Evolutionary conservation across 257 asterid species (phyloP), one percentile per base, ranked within the genome.

Genomic region (Nicotiana noctiflora): DNA sequence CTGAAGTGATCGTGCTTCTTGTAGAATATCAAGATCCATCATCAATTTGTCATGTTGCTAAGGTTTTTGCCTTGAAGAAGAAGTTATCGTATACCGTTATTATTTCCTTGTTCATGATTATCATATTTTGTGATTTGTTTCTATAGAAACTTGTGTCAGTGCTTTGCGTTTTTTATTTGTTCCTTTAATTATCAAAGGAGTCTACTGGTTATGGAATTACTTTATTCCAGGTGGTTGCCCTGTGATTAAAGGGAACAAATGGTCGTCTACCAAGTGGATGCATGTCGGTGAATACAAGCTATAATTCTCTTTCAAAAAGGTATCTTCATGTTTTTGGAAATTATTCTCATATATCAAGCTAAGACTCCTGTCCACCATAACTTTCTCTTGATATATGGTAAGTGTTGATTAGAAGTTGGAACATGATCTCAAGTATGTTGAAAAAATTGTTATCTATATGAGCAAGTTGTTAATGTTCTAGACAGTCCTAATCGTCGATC

Each of bases 211-310:
- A 62, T 62, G 34, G 18, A 25, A 12, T 49, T 57, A 51, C 83
- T 81, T 83, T 77, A 83, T 84, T 80, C 65, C 85, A 90, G 93
- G 93, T 82, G 91, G 90, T 82, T 88, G 91, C 83, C 93, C 93
- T 46, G 91, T 89, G 74, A 88, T 89, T 75, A 79, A 34, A 66
- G 93, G 91, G 80, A 85, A 89, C 75, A 90, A 90, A 75, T 90
- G 93, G 91, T 88, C 93, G 29, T 88, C 93, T 53, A 90, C 93
- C 4, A 90, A 90, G 85, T 90, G 93, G 93, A 82, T 89, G 88
- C 93, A 88, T 83, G 89, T 88, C 83, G 89, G 89, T 56, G 93
- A 90, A 87, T 90, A 90, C 90, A 84, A 87, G 87, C 40, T 64
- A 31, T 89, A 86, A 84, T 61, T 77, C 13, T 44, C 29, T 61